phyloP scores from a whole-genome alignment of 441 rosid genomes.

The Jatropha podagrica region DNA sequence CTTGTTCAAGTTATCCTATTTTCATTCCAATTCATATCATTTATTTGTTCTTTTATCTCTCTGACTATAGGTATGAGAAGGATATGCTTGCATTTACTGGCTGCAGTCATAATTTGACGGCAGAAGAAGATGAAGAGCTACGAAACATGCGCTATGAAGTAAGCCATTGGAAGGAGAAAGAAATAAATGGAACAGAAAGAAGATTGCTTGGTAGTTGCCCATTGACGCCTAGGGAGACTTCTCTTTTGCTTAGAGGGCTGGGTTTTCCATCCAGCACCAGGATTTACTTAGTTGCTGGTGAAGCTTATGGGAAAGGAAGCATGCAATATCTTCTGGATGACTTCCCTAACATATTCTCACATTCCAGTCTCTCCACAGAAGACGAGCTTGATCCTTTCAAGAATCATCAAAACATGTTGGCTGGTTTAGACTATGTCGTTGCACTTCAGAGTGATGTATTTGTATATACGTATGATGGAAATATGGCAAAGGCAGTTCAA shows the following conservation, averaged over 20 bases:
- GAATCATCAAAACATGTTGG: constrained; percentile 94
- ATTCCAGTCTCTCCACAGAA: constrained; percentile 67
- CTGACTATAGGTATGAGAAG: constrained; percentile 72
- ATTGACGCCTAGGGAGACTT: constrained; percentile 85
- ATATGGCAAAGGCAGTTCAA: constrained; percentile 99
- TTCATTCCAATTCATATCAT: neutral
- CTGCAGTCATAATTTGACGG: constrained; percentile 78
- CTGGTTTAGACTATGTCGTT: constrained; percentile 83
- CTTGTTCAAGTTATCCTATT: constrained; percentile 1
- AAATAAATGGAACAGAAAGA: constrained; percentile 86
- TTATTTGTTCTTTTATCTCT: constrained; percentile 1
- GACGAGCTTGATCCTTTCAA: constrained; percentile 71
- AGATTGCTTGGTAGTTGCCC: constrained; percentile 93
- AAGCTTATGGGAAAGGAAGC: constrained; percentile 78
- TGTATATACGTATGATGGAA: constrained; percentile 88
- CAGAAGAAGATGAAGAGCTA: constrained; percentile 81
- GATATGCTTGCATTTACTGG: constrained; percentile 98
- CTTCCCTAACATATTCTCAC: constrained; percentile 76
- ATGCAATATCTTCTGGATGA: constrained; percentile 70
- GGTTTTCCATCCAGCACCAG: constrained; percentile 70
- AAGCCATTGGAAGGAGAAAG: constrained; percentile 93
- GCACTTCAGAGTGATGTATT: constrained; percentile 88
- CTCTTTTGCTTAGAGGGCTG: constrained; percentile 75
- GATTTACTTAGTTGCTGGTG: constrained; percentile 91
- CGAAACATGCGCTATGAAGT: constrained; percentile 76